Evolutionary conservation across 1,139 yeast species (phyloP).

Genomic region (Suhomyces taliae): DNA sequence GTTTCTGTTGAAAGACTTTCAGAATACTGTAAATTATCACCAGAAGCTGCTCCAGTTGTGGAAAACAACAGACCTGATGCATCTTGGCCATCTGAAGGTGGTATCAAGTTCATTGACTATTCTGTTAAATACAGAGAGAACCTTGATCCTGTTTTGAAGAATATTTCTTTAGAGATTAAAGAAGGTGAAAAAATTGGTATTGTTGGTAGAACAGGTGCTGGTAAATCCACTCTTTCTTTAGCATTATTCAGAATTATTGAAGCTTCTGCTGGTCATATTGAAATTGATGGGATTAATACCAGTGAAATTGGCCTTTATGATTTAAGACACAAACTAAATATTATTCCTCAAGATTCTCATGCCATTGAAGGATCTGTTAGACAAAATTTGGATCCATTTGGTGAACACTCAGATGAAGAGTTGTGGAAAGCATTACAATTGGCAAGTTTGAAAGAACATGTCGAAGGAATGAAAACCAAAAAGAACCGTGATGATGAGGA

Average conservation of each 20-base stretch:
- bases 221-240: constrained; percentile 31
- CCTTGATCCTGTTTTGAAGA: constrained; percentile 28
- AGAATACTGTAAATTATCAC: constrained; percentile 25
- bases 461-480: constrained; percentile 28
- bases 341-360: constrained; percentile 35
- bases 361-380: constrained; percentile 31
- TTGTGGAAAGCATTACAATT: constrained; percentile 30
- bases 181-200: constrained; percentile 31
- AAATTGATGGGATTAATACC: constrained; percentile 28
- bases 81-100: constrained; percentile 27
- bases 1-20: constrained; percentile 30
- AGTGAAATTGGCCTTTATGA: constrained; percentile 28
- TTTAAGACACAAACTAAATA: constrained; percentile 28
- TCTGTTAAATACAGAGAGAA: constrained; percentile 29
- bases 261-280: constrained; percentile 27
- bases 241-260: constrained; percentile 34
- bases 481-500: constrained; percentile 19
- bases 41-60: constrained; percentile 27
- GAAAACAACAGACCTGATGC: constrained; percentile 23
- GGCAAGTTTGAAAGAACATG: constrained; percentile 31
- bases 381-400: constrained; percentile 32
- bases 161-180: constrained; percentile 22
- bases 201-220: constrained; percentile 36
- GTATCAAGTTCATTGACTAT: constrained; percentile 25
- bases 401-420: constrained; percentile 23